Evolutionary conservation across 371 early-diverging fungal genomes (phyloP).

Genomic region (Cokeromyces recurvatus): DNA sequence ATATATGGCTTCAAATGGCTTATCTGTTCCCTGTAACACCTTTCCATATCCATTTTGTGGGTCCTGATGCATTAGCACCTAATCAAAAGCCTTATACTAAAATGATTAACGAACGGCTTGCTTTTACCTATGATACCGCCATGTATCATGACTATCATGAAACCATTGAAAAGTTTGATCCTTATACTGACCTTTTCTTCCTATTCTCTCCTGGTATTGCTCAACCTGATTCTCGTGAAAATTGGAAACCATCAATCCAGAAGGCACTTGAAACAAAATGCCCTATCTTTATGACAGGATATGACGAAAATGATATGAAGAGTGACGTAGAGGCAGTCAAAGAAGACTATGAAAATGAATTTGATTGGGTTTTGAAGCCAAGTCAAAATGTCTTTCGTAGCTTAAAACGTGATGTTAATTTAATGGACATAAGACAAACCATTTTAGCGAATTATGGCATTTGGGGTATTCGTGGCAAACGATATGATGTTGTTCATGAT

Average conservation of each 20-base stretch:
- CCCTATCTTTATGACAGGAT: constrained; percentile 76
- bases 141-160: constrained; percentile 49
- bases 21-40: constrained; percentile 75
- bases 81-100: constrained; percentile 38
- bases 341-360: constrained; percentile 55
- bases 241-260: constrained; percentile 72
- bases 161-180: constrained; percentile 62
- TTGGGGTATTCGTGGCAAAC: constrained; percentile 81
- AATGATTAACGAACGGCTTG: constrained; percentile 42
- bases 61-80: constrained; percentile 74
- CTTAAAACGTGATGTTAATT: constrained; percentile 72
- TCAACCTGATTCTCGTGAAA: constrained; percentile 55
- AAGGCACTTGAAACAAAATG: constrained; percentile 77
- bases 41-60: constrained; percentile 79
- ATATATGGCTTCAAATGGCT: constrained; percentile 73
- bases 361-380: constrained; percentile 78
- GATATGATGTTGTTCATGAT: constrained; percentile 68
- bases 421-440: constrained; percentile 69
- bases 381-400: constrained; percentile 67
- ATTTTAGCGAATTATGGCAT: constrained; percentile 81
- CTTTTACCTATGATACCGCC: constrained; percentile 45
- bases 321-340: constrained; percentile 59
- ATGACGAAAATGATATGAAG: constrained; percentile 66
- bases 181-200: constrained; percentile 78
- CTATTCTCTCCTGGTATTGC: constrained; percentile 80